These are phyloP conservation scores for Dactylonectria macrodidyma DNA, from an alignment of 2,329 filamentous ascomycete species.

Conservation along the genomic window DNA sequence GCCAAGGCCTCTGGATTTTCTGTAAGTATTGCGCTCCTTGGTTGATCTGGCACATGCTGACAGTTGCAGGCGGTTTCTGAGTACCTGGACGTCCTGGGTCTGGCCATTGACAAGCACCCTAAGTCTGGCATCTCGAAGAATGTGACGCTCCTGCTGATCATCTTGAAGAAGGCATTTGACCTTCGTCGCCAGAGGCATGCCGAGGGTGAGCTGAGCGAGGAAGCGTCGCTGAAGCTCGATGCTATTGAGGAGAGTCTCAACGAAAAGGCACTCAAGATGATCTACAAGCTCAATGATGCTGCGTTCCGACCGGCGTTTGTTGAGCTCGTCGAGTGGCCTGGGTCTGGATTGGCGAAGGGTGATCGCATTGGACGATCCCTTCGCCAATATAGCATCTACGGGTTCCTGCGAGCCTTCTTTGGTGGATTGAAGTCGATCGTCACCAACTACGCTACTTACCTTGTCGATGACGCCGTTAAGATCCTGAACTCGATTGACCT, in stretches of 20 bases:
- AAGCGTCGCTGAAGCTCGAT: conserved; percentile 63
- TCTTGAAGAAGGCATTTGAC: conserved; percentile 74
- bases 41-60: conserved; percentile 48
- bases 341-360: conserved; percentile 71
- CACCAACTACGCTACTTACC: conserved; percentile 89
- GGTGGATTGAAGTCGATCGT: conserved; percentile 92
- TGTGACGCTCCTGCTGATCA: conserved; percentile 76
- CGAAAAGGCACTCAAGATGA: conserved; percentile 86
- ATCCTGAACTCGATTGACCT: conserved; percentile 71
- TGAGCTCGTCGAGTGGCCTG: conserved; percentile 87
- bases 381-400: conserved; percentile 83
- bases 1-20: conserved; percentile 74
- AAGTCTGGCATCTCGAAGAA: conserved; percentile 87
- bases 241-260: conserved; percentile 77
- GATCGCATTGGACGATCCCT: conserved; percentile 71
- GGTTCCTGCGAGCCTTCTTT: conserved; percentile 86
- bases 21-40: conserved; percentile 60
- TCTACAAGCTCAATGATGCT: conserved; percentile 96
- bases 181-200: conserved; percentile 71
- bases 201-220: conserved; percentile 62
- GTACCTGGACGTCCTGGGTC: conserved; percentile 77
- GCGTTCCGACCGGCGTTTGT: conserved; percentile 94
- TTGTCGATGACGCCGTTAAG: conserved; percentile 81
- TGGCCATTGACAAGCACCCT: conserved; percentile 81
- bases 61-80: conserved; percentile 73